These are phyloP conservation scores for Coriaria nepalensis DNA, from an alignment of 306 rosid species.

Conservation along the genomic window DNA sequence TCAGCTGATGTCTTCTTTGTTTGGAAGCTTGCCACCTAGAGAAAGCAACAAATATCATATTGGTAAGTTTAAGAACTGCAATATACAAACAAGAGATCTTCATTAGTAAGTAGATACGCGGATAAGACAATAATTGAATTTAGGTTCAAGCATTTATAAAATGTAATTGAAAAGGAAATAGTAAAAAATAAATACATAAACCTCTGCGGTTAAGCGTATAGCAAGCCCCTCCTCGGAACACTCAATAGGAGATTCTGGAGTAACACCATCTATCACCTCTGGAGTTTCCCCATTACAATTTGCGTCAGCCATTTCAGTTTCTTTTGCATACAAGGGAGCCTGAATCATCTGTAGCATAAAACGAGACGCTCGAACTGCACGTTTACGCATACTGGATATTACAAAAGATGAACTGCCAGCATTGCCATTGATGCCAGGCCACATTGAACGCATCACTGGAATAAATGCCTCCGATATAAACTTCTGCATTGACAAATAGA, in stretches of 20 bases:
- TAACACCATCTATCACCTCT: slow-evolving; percentile 28
- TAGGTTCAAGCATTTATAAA: slow-evolving; percentile 5
- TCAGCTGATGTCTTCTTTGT: slow-evolving; percentile 72
- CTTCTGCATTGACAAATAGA: slow-evolving; percentile 34
- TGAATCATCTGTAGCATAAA: slow-evolving; percentile 96
- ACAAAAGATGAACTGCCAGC: slow-evolving; percentile 38
- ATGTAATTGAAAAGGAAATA: neutral
- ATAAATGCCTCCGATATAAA: slow-evolving; percentile 66
- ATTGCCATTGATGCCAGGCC: slow-evolving; percentile 82
- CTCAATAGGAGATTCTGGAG: slow-evolving; percentile 50
- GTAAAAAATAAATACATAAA: slow-evolving; percentile 16
- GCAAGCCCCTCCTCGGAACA: slow-evolving; percentile 85
- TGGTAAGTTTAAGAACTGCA: slow-evolving; percentile 13
- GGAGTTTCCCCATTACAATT: slow-evolving; percentile 25
- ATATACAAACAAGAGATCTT: neutral
- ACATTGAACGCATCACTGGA: slow-evolving; percentile 76
- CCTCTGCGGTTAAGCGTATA: slow-evolving; percentile 76
- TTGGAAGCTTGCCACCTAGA: slow-evolving; percentile 54
- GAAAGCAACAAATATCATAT: slow-evolving; percentile 13
- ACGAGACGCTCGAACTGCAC: slow-evolving; percentile 86
- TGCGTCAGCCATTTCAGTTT: slow-evolving; percentile 35
- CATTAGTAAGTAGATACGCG: too few relatives aligned
- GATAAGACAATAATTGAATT: too few relatives aligned
- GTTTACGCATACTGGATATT: slow-evolving; percentile 77
- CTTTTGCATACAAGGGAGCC: slow-evolving; percentile 47